Base-by-base conservation (phyloP, 2,329 filamentous ascomycete genomes). In the Arthroderma uncinatum region DNA sequence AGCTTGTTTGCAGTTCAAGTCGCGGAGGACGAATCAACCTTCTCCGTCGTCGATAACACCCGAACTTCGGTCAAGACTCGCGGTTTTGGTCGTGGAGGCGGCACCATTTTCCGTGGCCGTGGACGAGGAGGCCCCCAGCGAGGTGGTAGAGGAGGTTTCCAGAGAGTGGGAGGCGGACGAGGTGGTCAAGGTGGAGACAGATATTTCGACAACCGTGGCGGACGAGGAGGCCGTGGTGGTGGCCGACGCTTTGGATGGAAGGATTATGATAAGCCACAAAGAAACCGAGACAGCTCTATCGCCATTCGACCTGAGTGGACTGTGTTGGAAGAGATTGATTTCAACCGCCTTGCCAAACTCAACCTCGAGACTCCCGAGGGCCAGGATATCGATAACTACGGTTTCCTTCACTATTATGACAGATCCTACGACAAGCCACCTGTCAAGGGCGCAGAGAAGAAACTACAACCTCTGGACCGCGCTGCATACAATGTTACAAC, bases 331-430 rank as follows among this genome's bases (percentile, higher is more conserved):
- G 93, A 98, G 80, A 96, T 98, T 72, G 93, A 98, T 74, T 98
- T 95, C 78, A 92, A 89, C 78, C 87, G 93, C 64, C 82, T 98
- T 65, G 81, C 83, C 65, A 98, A 98, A 82, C 82, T 98, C 67
- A 98, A 96, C 77, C 82, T 98, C 61, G 93, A 97, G 67, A 85
- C 90, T 14, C 89, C 92, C 64, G 89, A 95, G 55, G 93, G 93
- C 68, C 93, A 98, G 76, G 93, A 98, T 69, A 76, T 98, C 61
- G 92, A 95, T 65, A 85, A 83, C 73, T 97, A 96, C 73, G 93
- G 93, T 63, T 98, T 97, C 84, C 81, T 98, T 57, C 92, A 97
- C 83, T 89, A 93, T 82, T 98, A 98, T 76, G 93, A 98, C 77
- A 88, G 92, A 66, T 83, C 84, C 59, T 96, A 87, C 78, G 93